Percentiles rank a stretch among this genome's conserved stretches.
Conservation (phyloP, 192 early-diverging fungal genomes). For the Mortierella alpina region DNA sequence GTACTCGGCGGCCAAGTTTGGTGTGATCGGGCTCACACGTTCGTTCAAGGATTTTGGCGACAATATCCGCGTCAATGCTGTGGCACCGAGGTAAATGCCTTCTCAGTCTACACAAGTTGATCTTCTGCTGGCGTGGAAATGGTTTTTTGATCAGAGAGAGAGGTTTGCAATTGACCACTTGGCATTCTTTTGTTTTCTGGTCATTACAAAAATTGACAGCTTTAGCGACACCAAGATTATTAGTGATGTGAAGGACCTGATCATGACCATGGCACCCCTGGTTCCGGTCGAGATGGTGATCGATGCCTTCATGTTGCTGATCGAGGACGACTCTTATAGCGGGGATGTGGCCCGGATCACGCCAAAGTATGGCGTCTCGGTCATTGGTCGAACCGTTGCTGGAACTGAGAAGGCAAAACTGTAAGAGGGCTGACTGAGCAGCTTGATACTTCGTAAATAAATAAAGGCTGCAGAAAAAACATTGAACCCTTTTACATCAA, state of each 20-base stretch:
- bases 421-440: background rate
- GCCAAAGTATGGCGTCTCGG: constrained; percentile 3
- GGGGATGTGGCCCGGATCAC: constrained; percentile 53
- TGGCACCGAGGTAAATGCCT: constrained; percentile 53
- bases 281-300: constrained; percentile 57
- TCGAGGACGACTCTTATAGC: constrained; percentile 62
- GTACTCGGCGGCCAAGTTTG: constrained; percentile 82
- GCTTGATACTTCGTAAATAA: background rate
- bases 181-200: background rate
- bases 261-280: constrained; percentile 24
- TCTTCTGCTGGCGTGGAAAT: no score
- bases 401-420: constrained; percentile 1
- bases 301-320: constrained; percentile 64
- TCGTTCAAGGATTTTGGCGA: constrained; percentile 55
- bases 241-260: constrained; percentile 28
- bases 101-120: background rate
- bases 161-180: no score
- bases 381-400: constrained; percentile 44
- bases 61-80: constrained; percentile 66
- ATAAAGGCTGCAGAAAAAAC: background rate
- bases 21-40: constrained; percentile 70
- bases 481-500: no score
- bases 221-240: constrained; percentile 55
- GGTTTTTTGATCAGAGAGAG: no score
- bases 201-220: background rate